Conservation (phyloP, 257 asterid genomes). For the Nicotiana attenuata region DNA sequence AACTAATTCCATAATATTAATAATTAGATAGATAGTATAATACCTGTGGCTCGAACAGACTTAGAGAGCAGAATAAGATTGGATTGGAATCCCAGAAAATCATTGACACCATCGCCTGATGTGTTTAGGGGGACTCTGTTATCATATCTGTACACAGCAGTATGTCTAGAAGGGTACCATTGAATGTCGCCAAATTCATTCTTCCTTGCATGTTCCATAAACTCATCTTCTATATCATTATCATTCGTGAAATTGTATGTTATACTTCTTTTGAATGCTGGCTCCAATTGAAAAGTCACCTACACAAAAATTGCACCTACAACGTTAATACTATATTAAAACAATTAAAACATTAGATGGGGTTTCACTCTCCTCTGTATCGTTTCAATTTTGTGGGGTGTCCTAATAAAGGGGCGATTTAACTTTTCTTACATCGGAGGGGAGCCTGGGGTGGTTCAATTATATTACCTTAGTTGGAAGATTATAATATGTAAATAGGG, state of each 20-base stretch:
- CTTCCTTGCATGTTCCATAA: conserved; percentile 46
- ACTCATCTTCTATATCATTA: conserved; percentile 41
- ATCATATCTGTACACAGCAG: conserved; percentile 69
- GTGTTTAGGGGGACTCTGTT: conserved; percentile 45
- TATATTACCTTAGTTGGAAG: too few species aligned
- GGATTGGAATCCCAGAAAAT: conserved; percentile 83
- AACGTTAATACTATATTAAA: neutral
- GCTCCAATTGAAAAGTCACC: conserved; percentile 69
- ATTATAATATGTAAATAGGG: too few species aligned
- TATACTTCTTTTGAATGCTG: conserved; percentile 61
- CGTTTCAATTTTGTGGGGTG: too few species aligned
- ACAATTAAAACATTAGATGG: too few species aligned
- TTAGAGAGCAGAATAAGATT: conserved; percentile 40
- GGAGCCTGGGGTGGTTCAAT: too few species aligned
- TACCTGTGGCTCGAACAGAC: conserved; percentile 60
- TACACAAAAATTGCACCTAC: neutral
- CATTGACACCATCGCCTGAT: conserved; percentile 63
- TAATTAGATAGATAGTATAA: neutral
- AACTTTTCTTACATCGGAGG: too few species aligned
- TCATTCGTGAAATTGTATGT: conserved; percentile 62
- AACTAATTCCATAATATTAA: too few species aligned
- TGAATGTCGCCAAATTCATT: conserved; percentile 83
- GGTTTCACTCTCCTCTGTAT: too few species aligned
- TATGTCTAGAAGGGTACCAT: conserved; percentile 84
- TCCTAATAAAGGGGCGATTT: too few species aligned